Evolutionary conservation across 768 basidiomycete species (phyloP), one percentile per base, ranked within the genome.

Genomic region (Trametes coccinea): DNA sequence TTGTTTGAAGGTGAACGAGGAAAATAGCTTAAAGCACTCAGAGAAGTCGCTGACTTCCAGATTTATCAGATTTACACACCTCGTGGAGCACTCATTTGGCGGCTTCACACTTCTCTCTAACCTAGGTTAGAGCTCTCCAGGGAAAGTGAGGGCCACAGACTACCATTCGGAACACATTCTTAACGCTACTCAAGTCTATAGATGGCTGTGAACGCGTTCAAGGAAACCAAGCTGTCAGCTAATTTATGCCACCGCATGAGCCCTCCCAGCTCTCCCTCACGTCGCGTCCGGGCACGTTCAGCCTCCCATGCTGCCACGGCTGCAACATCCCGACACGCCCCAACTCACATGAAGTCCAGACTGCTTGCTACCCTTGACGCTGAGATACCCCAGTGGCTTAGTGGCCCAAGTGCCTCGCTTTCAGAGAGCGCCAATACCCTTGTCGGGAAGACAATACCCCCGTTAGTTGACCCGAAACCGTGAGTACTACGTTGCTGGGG

Each of bases 291-390:
- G 3, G 54, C 55, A 14, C 66, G 59, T 14, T 27, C 51, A 2
- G 39, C 46, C 47, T 56, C 60, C 1, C 60, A 63, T n/a, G 7
- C 11, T 17, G 43, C 34, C 34, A 6, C 55, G 14, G 10, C 39
- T 16, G 8, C 54, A 16, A n/a, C 17, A 4, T 3, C 53, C 1
- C 31, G n/a, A 7, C 40, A 46, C 39, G 47, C 57, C 14, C 37
- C 59, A 30, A 34, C 56, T 10, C 0, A 22, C 22, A 50, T 43
- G 30, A 63, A 56, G n/a, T 69, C 70, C 3, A 68, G 59, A 47
- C 48, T 71, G 4, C 61, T 71, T 2, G 66, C 67, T 4, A 59
- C 64, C 1, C 54, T 71, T 16, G 70, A 71, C 51, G 65, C 64
- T 10, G 61, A 64, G 49, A 56, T 68, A 16, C 61, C 65, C 29